Base-by-base conservation (phyloP, 108 stramenopile species). In the Cyclotella cryptica region DNA sequence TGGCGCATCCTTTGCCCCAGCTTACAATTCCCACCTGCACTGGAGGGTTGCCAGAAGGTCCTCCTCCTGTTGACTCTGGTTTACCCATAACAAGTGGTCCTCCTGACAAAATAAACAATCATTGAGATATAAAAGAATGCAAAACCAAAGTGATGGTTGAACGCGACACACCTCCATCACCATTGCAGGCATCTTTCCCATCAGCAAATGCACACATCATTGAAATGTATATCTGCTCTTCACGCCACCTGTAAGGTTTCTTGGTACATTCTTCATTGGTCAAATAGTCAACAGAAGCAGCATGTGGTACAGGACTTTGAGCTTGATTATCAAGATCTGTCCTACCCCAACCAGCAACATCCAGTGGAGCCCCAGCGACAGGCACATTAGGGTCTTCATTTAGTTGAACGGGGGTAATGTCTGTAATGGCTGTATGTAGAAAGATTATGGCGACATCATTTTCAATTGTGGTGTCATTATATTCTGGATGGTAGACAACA, bases 11-110 rank as follows among this genome's bases (percentile, higher is more conserved):
- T 1, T 5, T 3, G 19, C 64, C 64, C 21, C 43, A 26, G 22
- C 64, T 65, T 0, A 65, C 64, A 26, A 65, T 65, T 2, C 64
- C 64, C 0, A 65, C 64, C 26, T 65, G 64, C 22, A 46, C 35
- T 9, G 8, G 5, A 51, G 49, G 49, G 49, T 26, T 47, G 5
- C 1, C n/a, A n/a, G n/a, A 10, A 26, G 45, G 45, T 39, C 35
- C 60, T 65, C 64, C 64, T 17, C 15, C 18, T 41, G 28, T 30
- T 3, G 29, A n/a, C 1, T 65, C 64, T 0, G 22, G 24, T 15
- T 26, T 65, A 22, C 12, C 13, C 45, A 65, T 24, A 10, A 15
- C 35, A 26, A 65, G 43, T 45, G 64, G 27, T 22, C 64, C 64
- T 1, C 64, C 64, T 65, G 9, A 29, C 43, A 44, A 13, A 7